Evolutionary conservation across 768 basidiomycete species (phyloP).

Genomic region (Lentinula lateritia): DNA sequence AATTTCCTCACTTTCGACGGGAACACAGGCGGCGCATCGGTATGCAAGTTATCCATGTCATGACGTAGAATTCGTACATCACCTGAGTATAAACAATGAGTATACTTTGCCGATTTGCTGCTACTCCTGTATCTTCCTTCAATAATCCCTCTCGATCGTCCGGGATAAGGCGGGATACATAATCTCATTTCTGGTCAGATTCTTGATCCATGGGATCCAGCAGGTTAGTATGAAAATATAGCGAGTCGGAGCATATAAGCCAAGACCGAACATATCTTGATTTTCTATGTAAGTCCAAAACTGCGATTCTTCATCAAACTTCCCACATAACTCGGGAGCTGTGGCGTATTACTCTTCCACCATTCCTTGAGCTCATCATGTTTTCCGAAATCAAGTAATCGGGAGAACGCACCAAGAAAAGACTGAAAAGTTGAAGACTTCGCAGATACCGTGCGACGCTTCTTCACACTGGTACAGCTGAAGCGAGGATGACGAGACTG

Average conservation of each 20-base stretch:
- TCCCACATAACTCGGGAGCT: neutral
- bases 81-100: neutral
- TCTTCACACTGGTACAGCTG: neutral
- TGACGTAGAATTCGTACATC: slow-evolving; percentile 10
- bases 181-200: too few species aligned
- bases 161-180: too few species aligned
- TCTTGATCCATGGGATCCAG: too few species aligned
- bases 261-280: neutral
- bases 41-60: slow-evolving; percentile 49
- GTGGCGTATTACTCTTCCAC: too few species aligned
- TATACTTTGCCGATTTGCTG: too few species aligned
- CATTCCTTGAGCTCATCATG: too few species aligned
- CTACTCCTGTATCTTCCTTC: too few species aligned
- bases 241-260: too few species aligned
- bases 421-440: neutral
- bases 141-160: too few species aligned
- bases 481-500: neutral
- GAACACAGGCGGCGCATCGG: slow-evolving; percentile 68
- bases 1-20: slow-evolving; percentile 93
- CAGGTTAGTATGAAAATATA: too few species aligned
- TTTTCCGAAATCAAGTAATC: too few species aligned
- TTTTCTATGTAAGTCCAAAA: neutral
- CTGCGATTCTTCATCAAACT: neutral
- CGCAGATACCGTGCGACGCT: neutral
- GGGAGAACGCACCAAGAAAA: neutral